Conservation (phyloP, 2,329 filamentous ascomycete genomes). For the Arthrobotrys iridis region DNA sequence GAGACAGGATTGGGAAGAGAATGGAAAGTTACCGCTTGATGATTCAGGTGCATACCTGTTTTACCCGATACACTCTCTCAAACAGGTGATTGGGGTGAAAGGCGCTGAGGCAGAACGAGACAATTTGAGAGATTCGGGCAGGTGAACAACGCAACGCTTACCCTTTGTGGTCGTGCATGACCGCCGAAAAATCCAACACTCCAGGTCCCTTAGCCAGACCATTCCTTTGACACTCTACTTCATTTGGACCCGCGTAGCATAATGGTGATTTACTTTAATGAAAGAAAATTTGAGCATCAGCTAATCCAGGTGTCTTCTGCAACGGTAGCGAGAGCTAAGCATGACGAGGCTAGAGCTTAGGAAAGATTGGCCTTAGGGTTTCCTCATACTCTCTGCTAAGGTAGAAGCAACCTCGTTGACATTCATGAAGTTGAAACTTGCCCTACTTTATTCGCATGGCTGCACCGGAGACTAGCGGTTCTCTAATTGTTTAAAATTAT, state of each 20-base stretch:
- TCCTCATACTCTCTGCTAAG: conserved; percentile 21
- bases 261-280: neutral
- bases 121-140: conserved; percentile 46
- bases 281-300: conserved; percentile 2
- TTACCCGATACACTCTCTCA: conserved; percentile 5
- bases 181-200: conserved; percentile 44
- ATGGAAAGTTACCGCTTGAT: conserved; percentile 41
- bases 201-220: neutral
- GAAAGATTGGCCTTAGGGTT: conserved; percentile 20
- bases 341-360: neutral
- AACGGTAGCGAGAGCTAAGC: conserved; percentile 24
- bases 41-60: conserved; percentile 41
- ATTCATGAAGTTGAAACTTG: neutral
- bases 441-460: neutral
- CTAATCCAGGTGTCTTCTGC: conserved; percentile 4
- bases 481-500: neutral
- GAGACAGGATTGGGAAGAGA: conserved; percentile 32
- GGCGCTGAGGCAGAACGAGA: conserved; percentile 48
- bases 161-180: conserved; percentile 43
- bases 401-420: neutral
- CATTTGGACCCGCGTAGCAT: conserved; percentile 24
- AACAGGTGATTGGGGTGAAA: conserved; percentile 13
- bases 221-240: conserved; percentile 5
- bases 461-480: neutral
- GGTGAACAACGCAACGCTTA: conserved; percentile 33